A percentile compares a stretch with the other conserved stretches of the same genome.
Conservation (phyloP, 2,329 filamentous ascomycete species). For the Botrytis galanthina region DNA sequence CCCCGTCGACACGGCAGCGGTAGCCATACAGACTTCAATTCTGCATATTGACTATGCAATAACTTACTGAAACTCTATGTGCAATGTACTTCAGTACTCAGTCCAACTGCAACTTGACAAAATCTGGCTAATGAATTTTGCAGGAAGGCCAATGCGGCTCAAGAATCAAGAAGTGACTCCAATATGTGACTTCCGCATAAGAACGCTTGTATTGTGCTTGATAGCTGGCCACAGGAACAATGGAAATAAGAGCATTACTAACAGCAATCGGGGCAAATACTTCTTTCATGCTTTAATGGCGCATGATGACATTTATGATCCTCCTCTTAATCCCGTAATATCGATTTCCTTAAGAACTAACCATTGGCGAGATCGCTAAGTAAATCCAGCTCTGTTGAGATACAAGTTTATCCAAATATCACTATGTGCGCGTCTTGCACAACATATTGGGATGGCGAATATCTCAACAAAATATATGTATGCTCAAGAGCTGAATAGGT, state of each 20-base stretch:
- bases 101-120: neutral
- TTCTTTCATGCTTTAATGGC: neutral
- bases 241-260: neutral
- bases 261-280: neutral
- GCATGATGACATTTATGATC: neutral
- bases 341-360: neutral
- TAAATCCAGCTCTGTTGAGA: neutral
- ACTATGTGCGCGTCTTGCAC: neutral
- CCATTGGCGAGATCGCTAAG: neutral
- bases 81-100: neutral
- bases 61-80: neutral
- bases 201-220: neutral
- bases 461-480: rapidly evolving
- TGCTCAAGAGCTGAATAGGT: neutral
- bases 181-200: neutral
- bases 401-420: neutral
- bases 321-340: neutral
- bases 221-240: neutral
- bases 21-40: neutral
- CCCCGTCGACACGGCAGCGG: neutral
- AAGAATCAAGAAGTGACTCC: neutral
- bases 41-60: neutral
- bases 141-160: constrained; percentile 28
- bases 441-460: no score
- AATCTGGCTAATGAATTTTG: neutral